Conservation (phyloP, 345 rosid genomes). For the Melaleuca quinquenervia region DNA sequence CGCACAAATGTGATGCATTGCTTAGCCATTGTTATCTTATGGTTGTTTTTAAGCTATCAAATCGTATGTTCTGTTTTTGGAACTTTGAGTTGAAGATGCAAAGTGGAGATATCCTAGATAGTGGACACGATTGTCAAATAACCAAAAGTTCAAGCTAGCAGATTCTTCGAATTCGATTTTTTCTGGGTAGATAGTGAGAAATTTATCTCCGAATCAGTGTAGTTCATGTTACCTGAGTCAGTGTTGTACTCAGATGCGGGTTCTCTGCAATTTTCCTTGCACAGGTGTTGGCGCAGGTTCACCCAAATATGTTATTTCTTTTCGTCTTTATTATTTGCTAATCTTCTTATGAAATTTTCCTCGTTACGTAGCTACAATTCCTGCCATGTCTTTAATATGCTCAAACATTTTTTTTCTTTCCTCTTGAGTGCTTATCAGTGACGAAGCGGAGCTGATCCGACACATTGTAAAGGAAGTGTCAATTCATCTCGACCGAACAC, state of each 20-base stretch:
- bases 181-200: background rate
- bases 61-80: no score
- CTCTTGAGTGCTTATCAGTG: background rate
- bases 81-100: background rate
- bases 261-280: accelerated
- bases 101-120: no score
- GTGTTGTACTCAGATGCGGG: accelerated
- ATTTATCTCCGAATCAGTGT: background rate
- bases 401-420: background rate
- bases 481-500: accelerated
- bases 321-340: accelerated
- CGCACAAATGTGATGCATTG: accelerated
- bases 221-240: accelerated
- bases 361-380: background rate
- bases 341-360: background rate
- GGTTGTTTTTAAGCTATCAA: no score
- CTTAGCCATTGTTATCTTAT: background rate
- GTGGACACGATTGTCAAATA: background rate
- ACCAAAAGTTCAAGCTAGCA: background rate
- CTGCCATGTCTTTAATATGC: background rate
- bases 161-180: background rate
- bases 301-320: no score
- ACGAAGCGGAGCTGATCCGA: background rate
- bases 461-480: background rate
- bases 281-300: background rate